Conservation (phyloP, 2,329 filamentous ascomycete species). For the Chrysoporthe cubensis region DNA sequence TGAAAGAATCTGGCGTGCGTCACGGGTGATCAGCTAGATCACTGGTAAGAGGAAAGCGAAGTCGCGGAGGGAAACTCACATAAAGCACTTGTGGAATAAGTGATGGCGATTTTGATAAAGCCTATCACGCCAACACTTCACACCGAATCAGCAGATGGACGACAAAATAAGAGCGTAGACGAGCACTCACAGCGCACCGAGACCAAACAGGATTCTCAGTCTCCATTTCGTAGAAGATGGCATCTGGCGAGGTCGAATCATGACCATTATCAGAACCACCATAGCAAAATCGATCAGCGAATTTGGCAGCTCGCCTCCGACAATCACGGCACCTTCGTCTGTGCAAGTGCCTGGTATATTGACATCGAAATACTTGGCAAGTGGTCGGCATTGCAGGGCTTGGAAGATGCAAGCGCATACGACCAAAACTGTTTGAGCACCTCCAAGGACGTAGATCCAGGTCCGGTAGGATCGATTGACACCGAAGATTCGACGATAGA, state of each 20-base stretch:
- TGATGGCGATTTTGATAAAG: not conserved
- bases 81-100: not conserved
- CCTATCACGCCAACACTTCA: not conserved
- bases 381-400: not conserved
- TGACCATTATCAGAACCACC: constrained; percentile 1
- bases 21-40: not conserved
- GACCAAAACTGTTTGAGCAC: not conserved
- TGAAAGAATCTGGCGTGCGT: not conserved
- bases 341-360: not conserved
- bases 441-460: not conserved
- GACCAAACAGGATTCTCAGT: not conserved
- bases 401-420: not conserved
- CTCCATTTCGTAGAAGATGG: not conserved
- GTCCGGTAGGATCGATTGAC: not conserved
- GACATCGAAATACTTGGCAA: not conserved
- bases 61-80: not conserved
- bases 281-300: constrained; percentile 6
- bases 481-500: constrained; percentile 1
- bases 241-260: constrained; percentile 2
- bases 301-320: not conserved
- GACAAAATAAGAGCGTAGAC: too few relatives aligned
- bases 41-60: too few relatives aligned
- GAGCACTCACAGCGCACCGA: not conserved
- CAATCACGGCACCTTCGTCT: not conserved
- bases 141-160: too few relatives aligned